A percentile compares a stretch with the other conserved stretches of the same genome.
phyloP scores from a whole-genome alignment of 2,329 filamentous ascomycete genomes.

The Trichoderma brevicompactum region DNA sequence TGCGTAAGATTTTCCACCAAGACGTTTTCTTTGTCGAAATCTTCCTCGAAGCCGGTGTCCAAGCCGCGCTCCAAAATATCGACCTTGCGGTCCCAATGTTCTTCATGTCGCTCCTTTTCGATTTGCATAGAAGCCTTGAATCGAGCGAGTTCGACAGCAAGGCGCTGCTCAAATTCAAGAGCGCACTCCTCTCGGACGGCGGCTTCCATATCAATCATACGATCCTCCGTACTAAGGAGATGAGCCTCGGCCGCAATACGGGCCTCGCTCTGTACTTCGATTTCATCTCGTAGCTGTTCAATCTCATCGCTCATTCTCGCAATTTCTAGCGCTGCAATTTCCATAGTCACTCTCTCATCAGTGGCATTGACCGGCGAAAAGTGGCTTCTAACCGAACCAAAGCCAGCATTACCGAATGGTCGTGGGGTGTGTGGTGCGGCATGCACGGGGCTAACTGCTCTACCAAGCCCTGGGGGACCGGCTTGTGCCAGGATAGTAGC shows the following conservation, averaged over 20 bases:
- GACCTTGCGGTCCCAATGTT: conserved; percentile 86
- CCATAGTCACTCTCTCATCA: conserved; percentile 72
- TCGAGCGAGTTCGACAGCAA: conserved; percentile 75
- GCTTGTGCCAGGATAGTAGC: conserved; percentile 63
- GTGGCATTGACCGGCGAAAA: conserved; percentile 45
- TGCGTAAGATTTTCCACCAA: conserved; percentile 67
- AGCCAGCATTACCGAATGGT: conserved; percentile 48
- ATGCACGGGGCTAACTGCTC: conserved; percentile 37
- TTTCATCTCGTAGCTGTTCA: conserved; percentile 70
- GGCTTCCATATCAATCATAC: conserved; percentile 72
- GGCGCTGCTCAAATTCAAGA: conserved; percentile 78
- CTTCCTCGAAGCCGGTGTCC: conserved; percentile 51
- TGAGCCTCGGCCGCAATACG: conserved; percentile 74
- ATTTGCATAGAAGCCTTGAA: conserved; percentile 80
- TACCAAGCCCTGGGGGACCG: conserved; percentile 21
- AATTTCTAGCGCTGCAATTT: conserved; percentile 80
- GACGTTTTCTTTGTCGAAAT: conserved; percentile 66
- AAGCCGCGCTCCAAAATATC: conserved; percentile 63
- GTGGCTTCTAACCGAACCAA: conserved; percentile 45
- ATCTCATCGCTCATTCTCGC: conserved; percentile 73
- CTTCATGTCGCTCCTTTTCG: conserved; percentile 79
- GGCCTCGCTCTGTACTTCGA: conserved; percentile 71
- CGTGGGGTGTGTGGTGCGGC: conserved; percentile 41
- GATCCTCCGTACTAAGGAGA: conserved; percentile 70
- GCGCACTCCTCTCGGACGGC: conserved; percentile 88